Base-by-base conservation (phyloP, 192 early-diverging fungal species). In the Coemansia sp. region DNA sequence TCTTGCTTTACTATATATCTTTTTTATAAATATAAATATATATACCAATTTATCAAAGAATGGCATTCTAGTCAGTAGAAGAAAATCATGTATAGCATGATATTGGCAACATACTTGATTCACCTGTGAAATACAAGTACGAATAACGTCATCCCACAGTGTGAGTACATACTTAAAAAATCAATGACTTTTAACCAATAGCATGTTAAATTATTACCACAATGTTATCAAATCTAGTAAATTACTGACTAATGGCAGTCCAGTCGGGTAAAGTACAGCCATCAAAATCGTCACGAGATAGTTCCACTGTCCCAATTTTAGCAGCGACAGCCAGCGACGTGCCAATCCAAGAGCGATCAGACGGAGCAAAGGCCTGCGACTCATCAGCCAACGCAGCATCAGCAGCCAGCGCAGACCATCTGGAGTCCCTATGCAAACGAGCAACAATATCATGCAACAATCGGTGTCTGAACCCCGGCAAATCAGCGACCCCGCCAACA, bases 271-370 rank as follows among this genome's bases (percentile, higher is more conserved):
- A 79, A 11, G 75, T 65, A n/a, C 43, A 73, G 15, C 86, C 90
- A 24, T 80, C 84, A 78, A 89, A 95, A 40, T 89, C 89, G 27
- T 92, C 92, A 42, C 86, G 78, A 8, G 79, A 62, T 0, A 94
- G 66, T 57, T 95, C 94, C 20, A 87, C 75, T 11, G 90, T 90
- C 1, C 88, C 90, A 33, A 91, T 87, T 68, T 91, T 93, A 2
- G 94, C 77, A 2, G 91, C 87, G 9, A 91, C 93, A 5, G 91
- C 87, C 46, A 96, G 73, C 27, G 95, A 94, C 76, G 86, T 89
- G 16, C 95, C 95, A 68, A 94, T 88, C 95, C 95, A 97, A 9
- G 87, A 77, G 1, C 91, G 83, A n/a, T 89, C 85, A 63, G 92
- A 91, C 15, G 85, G 74, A 61, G 79, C 78, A 79, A 95, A 95